These are phyloP conservation scores for Athelia sp. DNA, from an alignment of 1,284 basidiomycete genomes.

Conservation along the genomic window DNA sequence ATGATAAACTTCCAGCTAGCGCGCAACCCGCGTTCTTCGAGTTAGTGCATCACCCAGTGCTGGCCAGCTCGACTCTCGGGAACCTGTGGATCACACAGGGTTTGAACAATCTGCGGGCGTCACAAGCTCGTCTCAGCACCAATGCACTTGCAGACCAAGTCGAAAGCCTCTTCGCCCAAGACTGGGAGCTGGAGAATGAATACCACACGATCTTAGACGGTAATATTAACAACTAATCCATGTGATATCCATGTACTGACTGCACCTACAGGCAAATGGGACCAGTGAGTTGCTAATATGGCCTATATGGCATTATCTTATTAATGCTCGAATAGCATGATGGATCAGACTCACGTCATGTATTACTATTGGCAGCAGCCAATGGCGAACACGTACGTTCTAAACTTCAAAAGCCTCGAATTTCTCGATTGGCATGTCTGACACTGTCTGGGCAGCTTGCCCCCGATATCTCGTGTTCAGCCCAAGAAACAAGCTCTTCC, in stretches of 20 bases:
- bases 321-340: slow-evolving; percentile 39
- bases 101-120: slow-evolving; percentile 56
- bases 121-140: slow-evolving; percentile 59
- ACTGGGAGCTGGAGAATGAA: slow-evolving; percentile 52
- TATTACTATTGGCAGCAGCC: slow-evolving; percentile 67
- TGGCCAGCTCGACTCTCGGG: slow-evolving; percentile 52
- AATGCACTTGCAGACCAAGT: slow-evolving; percentile 54
- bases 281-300: slow-evolving; percentile 32
- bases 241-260: no score
- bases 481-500: slow-evolving; percentile 50
- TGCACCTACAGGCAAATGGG: slow-evolving; percentile 40
- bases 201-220: slow-evolving; percentile 57
- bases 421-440: slow-evolving; percentile 9
- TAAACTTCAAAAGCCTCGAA: slow-evolving; percentile 35
- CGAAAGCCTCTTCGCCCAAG: slow-evolving; percentile 49
- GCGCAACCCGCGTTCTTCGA: slow-evolving; percentile 63
- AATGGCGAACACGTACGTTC: no score
- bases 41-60: slow-evolving; percentile 58
- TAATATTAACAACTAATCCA: no score
- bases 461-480: slow-evolving; percentile 49
- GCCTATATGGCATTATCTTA: background rate
- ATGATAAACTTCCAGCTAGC: slow-evolving; percentile 40
- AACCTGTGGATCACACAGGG: slow-evolving; percentile 55
- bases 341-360: slow-evolving; percentile 61
- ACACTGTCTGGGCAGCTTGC: slow-evolving; percentile 38